Percentiles rank a stretch among this genome's conserved stretches.
phyloP scores from a whole-genome alignment of 306 rosid species.

The Trichosanthes cucumerina region DNA sequence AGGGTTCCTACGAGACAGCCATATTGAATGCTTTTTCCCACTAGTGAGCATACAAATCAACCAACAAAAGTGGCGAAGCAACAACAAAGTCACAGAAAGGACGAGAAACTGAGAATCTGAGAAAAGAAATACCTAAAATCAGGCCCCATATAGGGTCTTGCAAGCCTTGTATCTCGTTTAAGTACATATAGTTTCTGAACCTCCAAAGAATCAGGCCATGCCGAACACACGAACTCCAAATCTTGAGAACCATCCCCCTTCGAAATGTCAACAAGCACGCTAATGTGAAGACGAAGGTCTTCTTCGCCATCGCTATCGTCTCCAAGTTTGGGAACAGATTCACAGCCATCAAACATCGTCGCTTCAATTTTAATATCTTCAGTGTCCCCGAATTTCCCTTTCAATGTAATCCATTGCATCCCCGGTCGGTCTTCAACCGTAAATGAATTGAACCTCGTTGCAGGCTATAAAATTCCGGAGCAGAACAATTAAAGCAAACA shows the following conservation, averaged over 20 bases:
- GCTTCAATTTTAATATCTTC: conserved; percentile 67
- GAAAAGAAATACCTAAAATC: conserved; percentile 47
- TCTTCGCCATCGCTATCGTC: conserved; percentile 44
- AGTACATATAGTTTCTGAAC: conserved; percentile 52
- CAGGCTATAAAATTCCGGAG: conserved; percentile 35
- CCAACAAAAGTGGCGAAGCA: not conserved
- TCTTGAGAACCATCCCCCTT: conserved; percentile 34
- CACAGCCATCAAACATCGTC: conserved; percentile 72
- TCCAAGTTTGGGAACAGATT: conserved; percentile 33
- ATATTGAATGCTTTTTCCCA: not conserved
- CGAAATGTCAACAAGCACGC: conserved; percentile 60
- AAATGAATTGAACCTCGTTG: conserved; percentile 44
- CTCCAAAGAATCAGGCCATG: conserved; percentile 58
- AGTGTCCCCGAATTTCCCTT: conserved; percentile 37
- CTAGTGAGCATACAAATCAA: not conserved
- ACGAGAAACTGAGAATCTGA: not conserved
- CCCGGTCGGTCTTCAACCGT: conserved; percentile 57
- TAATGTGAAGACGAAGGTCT: conserved; percentile 44
- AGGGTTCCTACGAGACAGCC: not conserved
- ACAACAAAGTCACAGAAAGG: not conserved
- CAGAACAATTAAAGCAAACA: not conserved
- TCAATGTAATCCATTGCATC: conserved; percentile 56
- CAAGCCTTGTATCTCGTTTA: conserved; percentile 21
- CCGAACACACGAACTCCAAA: conserved; percentile 66
- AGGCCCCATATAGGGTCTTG: conserved; percentile 59